Conservation (phyloP, 2,329 filamentous ascomycete genomes). For the Lasiodiplodia theobromae region DNA sequence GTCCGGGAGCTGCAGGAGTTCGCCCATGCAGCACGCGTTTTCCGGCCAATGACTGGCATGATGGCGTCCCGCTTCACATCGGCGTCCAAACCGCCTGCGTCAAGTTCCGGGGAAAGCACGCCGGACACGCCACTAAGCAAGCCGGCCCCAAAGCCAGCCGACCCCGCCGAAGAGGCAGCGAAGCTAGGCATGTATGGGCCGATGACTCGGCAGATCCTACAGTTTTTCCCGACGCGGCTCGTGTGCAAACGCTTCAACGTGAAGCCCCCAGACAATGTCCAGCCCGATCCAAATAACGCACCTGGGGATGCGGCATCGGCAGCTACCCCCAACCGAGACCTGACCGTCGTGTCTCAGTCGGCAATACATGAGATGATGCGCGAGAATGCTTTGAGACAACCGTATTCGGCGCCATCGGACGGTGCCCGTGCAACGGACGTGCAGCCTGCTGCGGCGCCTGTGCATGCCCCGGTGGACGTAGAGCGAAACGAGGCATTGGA, state of each 20-base stretch:
- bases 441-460: slow-evolving; percentile 32
- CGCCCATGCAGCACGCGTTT: slow-evolving; percentile 75
- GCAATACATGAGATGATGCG: slow-evolving; percentile 54
- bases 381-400: slow-evolving; percentile 37
- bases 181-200: slow-evolving; percentile 91
- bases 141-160: slow-evolving; percentile 65
- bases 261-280: slow-evolving; percentile 63
- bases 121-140: slow-evolving; percentile 45
- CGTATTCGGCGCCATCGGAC: slow-evolving; percentile 31
- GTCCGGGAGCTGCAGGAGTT: slow-evolving; percentile 82
- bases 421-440: slow-evolving; percentile 26
- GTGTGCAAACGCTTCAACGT: slow-evolving; percentile 97
- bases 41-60: slow-evolving; percentile 87
- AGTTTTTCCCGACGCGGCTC: slow-evolving; percentile 82
- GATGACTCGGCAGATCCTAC: slow-evolving; percentile 75
- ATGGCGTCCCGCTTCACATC: slow-evolving; percentile 96
- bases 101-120: slow-evolving; percentile 38
- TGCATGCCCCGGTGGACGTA: slow-evolving; percentile 63
- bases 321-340: slow-evolving; percentile 33
- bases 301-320: slow-evolving; percentile 30
- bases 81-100: slow-evolving; percentile 57
- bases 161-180: slow-evolving; percentile 86
- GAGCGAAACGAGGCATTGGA: slow-evolving; percentile 82
- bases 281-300: slow-evolving; percentile 12
- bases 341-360: slow-evolving; percentile 61